phyloP scores from a whole-genome alignment of 2,329 filamentous ascomycete species.

The Aspergillus intermedius region DNA sequence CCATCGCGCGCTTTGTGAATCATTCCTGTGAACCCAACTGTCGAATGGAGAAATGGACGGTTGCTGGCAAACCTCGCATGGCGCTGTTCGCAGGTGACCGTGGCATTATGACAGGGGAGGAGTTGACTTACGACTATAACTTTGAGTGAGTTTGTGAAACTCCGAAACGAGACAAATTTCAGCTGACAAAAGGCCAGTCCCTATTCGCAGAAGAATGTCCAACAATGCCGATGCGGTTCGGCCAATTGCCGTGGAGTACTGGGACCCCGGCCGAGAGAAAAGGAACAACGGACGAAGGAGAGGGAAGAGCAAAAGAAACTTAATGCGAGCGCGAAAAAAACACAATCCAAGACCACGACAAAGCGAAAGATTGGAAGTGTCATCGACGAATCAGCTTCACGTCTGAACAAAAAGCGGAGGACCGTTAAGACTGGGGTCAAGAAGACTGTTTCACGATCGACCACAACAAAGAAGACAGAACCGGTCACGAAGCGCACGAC shows the following conservation, averaged over 20 bases:
- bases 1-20: constrained; percentile 95
- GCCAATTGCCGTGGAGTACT: constrained; percentile 56
- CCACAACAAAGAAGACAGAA: constrained; percentile 11
- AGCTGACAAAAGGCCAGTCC: constrained; percentile 32
- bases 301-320: constrained; percentile 23
- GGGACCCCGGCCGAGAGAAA: constrained; percentile 50
- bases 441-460: constrained; percentile 20
- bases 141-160: constrained; percentile 51
- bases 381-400: constrained; percentile 20
- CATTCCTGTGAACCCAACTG: constrained; percentile 96
- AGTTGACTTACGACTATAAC: constrained; percentile 89
- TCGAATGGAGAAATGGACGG: constrained; percentile 96
- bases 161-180: background rate
- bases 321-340: constrained; percentile 12
- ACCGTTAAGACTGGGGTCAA: constrained; percentile 29
- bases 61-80: constrained; percentile 89
- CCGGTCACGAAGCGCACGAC: constrained; percentile 13
- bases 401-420: constrained; percentile 28
- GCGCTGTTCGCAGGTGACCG: constrained; percentile 86
- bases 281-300: constrained; percentile 29
- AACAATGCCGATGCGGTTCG: constrained; percentile 58
- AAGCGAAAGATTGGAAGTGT: constrained; percentile 30
- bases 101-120: constrained; percentile 89
- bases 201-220: constrained; percentile 57
- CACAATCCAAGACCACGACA: constrained; percentile 13